These are phyloP conservation scores for Aspergillus felis DNA, from an alignment of 2,329 filamentous ascomycete species.

Conservation along the genomic window DNA sequence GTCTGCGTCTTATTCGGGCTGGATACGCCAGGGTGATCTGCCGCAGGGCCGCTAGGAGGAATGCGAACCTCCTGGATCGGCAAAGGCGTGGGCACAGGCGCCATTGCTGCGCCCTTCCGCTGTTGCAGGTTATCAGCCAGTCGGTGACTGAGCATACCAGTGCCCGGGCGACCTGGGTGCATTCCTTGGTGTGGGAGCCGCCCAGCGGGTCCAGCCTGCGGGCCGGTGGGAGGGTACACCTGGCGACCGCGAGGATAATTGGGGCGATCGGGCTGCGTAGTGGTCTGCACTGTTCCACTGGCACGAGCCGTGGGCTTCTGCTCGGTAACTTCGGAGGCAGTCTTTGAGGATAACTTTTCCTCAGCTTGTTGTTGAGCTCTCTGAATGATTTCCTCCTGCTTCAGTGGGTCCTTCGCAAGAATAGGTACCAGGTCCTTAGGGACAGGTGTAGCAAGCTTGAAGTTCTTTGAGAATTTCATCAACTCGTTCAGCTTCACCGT, in stretches of 20 bases:
- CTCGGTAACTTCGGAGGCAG: slow-evolving; percentile 41
- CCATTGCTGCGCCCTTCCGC: slow-evolving; percentile 42
- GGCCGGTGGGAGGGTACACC: slow-evolving; percentile 45
- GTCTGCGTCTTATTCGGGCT: slow-evolving; percentile 48
- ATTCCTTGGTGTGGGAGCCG: slow-evolving; percentile 42
- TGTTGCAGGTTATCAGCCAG: slow-evolving; percentile 52
- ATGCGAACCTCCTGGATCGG: slow-evolving; percentile 63
- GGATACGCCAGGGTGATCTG: slow-evolving; percentile 47
- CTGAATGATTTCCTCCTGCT: slow-evolving; percentile 88
- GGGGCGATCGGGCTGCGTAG: slow-evolving; percentile 45
- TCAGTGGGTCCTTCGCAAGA: slow-evolving; percentile 91
- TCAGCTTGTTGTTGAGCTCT: slow-evolving; percentile 76
- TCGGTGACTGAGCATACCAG: slow-evolving; percentile 48
- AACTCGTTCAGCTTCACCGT: slow-evolving; percentile 90
- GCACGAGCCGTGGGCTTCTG: slow-evolving; percentile 51
- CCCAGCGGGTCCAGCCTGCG: slow-evolving; percentile 40
- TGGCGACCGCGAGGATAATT: slow-evolving; percentile 46
- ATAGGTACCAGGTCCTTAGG: slow-evolving; percentile 90
- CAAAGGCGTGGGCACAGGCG: slow-evolving; percentile 50
- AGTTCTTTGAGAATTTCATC: slow-evolving; percentile 89
- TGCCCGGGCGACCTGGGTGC: slow-evolving; percentile 39
- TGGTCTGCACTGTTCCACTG: slow-evolving; percentile 31
- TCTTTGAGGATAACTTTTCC: slow-evolving; percentile 47
- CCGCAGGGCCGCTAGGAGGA: slow-evolving; percentile 70
- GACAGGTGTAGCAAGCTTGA: slow-evolving; percentile 91